A percentile compares a stretch with the other conserved stretches of the same genome.
Conservation (phyloP, 257 asterid species). For the Cruciata laevipes region DNA sequence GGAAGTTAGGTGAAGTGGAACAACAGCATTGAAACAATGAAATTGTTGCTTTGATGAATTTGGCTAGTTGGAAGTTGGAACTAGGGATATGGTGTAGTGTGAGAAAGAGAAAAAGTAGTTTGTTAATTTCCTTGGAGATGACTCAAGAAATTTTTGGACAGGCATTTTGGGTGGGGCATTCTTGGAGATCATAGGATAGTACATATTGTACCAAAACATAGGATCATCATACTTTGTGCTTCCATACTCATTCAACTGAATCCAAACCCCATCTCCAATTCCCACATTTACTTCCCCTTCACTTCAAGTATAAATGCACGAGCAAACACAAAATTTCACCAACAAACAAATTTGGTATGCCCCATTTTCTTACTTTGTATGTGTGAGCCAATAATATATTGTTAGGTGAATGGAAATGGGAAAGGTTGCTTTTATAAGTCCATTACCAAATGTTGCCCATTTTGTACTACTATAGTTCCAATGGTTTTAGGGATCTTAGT, state of each 20-base stretch:
- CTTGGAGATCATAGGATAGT: not conserved
- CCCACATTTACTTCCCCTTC: conserved; percentile 17
- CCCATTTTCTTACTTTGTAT: not conserved
- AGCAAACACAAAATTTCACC: not conserved
- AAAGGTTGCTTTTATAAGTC: not conserved
- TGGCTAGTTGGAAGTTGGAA: not conserved
- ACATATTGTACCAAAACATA: not conserved
- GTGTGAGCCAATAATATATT: not conserved
- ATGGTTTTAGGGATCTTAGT: not conserved
- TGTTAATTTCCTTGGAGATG: conserved; percentile 1
- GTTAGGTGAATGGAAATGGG: not conserved
- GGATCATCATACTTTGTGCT: not conserved
- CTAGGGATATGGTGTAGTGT: not conserved
- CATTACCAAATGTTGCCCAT: not conserved
- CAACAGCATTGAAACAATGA: conserved; percentile 1
- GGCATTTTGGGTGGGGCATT: not conserved
- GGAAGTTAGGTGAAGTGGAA: not conserved
- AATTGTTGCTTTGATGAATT: not conserved
- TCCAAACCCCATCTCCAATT: not conserved
- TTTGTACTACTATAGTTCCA: not conserved
- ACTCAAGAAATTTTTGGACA: not conserved
- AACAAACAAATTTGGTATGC: not conserved
- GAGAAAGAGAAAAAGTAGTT: not conserved
- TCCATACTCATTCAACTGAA: not conserved
- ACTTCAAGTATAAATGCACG: conserved; percentile 14